Evolutionary conservation across 257 asterid species (phyloP).

Genomic region (Plantago ovata): DNA sequence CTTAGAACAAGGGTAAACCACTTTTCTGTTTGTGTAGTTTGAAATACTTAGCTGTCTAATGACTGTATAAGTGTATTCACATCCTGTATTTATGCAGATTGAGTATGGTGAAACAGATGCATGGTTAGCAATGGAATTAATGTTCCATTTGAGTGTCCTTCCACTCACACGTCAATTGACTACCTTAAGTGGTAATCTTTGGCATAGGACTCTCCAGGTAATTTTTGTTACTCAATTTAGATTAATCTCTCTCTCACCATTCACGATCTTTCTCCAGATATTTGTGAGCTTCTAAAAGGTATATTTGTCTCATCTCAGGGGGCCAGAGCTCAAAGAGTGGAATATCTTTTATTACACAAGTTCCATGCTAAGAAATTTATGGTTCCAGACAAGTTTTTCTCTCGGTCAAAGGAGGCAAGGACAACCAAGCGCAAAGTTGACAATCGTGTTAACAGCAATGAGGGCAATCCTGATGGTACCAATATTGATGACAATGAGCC

Average conservation of each 20-base stretch:
- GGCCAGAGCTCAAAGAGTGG: slow-evolving; percentile 99
- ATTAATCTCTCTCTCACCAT: slow-evolving; percentile 7
- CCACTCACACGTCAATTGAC: slow-evolving; percentile 94
- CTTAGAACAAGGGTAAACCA: no score
- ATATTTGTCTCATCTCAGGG: slow-evolving; percentile 55
- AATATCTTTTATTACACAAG: slow-evolving; percentile 82
- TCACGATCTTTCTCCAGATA: slow-evolving; percentile 1
- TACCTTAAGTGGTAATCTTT: slow-evolving; percentile 91
- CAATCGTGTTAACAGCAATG: slow-evolving; percentile 48
- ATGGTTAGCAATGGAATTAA: slow-evolving; percentile 95
- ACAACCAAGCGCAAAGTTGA: slow-evolving; percentile 57
- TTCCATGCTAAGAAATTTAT: slow-evolving; percentile 91
- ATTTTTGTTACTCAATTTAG: slow-evolving; percentile 24
- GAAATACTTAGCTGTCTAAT: slow-evolving; percentile 12
- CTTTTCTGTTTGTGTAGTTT: slow-evolving; percentile 1
- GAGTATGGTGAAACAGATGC: slow-evolving; percentile 97
- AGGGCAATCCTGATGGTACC: slow-evolving; percentile 45
- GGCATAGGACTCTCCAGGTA: slow-evolving; percentile 98
- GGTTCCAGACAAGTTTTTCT: slow-evolving; percentile 79
- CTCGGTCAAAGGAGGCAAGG: slow-evolving; percentile 53
- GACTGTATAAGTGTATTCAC: slow-evolving; percentile 17
- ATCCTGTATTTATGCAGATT: slow-evolving; percentile 48
- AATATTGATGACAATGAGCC: slow-evolving; percentile 46
- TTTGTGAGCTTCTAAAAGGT: slow-evolving; percentile 16
- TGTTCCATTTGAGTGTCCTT: slow-evolving; percentile 94